A percentile compares a stretch with the other conserved stretches of the same genome.
phyloP scores from a whole-genome alignment of 495 filamentous ascomycete genomes.

The Friedmanniomyces simplex region DNA sequence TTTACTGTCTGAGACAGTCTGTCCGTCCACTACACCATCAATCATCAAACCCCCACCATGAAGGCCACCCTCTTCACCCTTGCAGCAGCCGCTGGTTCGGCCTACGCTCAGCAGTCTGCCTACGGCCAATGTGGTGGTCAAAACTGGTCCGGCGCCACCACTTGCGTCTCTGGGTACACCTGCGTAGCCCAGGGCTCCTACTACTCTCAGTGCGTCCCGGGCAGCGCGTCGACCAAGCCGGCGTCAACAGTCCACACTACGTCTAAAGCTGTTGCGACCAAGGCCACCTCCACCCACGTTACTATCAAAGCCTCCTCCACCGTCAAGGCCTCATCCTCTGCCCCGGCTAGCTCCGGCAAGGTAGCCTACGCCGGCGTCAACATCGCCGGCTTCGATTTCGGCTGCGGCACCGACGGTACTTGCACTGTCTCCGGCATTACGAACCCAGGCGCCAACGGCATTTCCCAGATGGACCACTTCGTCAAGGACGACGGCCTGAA shows the following conservation, averaged over 20 bases:
- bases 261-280: neutral
- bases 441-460: constrained; percentile 17
- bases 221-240: neutral
- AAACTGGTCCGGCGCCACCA: constrained; percentile 14
- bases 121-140: constrained; percentile 21
- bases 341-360: constrained; percentile 1
- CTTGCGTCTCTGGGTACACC: constrained; percentile 16
- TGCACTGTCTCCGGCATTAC: constrained; percentile 30
- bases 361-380: constrained; percentile 34
- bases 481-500: constrained; percentile 41
- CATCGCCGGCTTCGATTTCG: constrained; percentile 42
- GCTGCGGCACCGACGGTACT: constrained; percentile 39
- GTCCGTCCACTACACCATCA: neutral
- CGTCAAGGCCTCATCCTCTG: neutral
- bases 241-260: too few relatives aligned
- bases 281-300: neutral
- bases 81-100: constrained; percentile 15
- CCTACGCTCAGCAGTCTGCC: constrained; percentile 10
- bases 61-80: constrained; percentile 11
- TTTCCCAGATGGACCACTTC: constrained; percentile 49
- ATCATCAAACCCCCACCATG: constrained; percentile 9
- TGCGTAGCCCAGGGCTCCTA: constrained; percentile 11
- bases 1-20: too few relatives aligned
- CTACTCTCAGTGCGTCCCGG: constrained; percentile 22
- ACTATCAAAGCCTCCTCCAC: neutral